Evolutionary conservation across 306 rosid species (phyloP).

Genomic region (Sesbania bispinosa): DNA sequence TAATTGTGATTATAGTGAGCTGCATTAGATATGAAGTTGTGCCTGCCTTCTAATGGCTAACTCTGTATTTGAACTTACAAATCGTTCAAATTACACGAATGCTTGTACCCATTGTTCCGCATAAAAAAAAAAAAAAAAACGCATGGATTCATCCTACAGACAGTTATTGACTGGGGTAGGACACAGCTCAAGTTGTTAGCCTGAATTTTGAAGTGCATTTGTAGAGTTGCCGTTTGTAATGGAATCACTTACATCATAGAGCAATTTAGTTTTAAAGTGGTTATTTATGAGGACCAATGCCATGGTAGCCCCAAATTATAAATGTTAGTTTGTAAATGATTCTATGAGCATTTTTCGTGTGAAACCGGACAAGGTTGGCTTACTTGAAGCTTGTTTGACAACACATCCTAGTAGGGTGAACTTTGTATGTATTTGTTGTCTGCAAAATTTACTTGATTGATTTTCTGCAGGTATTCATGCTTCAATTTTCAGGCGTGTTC

Average conservation of each 20-base stretch:
- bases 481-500: conserved; percentile 79
- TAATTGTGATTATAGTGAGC: neutral
- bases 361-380: conserved; percentile 8
- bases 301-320: neutral
- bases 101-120: neutral
- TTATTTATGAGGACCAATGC: neutral
- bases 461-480: conserved; percentile 84
- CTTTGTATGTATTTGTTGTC: neutral
- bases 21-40: neutral
- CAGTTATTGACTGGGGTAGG: neutral
- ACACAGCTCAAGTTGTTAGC: conserved; percentile 7
- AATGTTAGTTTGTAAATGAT: neutral
- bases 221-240: neutral
- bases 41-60: neutral
- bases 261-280: neutral
- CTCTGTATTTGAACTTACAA: neutral
- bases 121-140: neutral
- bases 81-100: neutral
- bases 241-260: neutral
- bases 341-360: neutral
- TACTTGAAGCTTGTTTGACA: conserved; percentile 14
- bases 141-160: neutral
- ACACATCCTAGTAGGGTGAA: conserved; percentile 7
- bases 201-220: neutral
- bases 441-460: neutral